Percentiles rank a stretch among this genome's conserved stretches.
phyloP scores from a whole-genome alignment of 129 eudicot genomes.

The Artemisia argyi region DNA sequence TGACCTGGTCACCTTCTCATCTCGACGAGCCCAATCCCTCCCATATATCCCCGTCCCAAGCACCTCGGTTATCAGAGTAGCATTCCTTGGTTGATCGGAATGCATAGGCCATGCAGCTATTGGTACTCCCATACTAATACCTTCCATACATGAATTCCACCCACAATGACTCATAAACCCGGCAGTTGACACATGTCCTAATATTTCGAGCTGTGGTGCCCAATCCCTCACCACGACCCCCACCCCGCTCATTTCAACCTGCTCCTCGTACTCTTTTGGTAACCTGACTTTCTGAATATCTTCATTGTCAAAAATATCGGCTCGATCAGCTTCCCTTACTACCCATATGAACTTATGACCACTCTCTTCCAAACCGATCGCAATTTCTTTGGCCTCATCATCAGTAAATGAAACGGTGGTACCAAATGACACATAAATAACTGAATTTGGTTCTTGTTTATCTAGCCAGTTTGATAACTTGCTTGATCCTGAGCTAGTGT shows the following conservation, averaged over 20 bases:
- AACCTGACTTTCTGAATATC: neutral
- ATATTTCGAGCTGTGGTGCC: conserved; percentile 30
- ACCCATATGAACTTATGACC: conserved; percentile 33
- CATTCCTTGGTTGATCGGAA: conserved; percentile 25
- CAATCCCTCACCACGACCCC: conserved; percentile 41
- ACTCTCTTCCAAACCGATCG: neutral
- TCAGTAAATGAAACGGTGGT: too few relatives aligned
- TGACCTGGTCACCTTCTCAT: conserved; percentile 22
- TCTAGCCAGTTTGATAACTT: too few relatives aligned
- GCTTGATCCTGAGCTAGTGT: too few relatives aligned
- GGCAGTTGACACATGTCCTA: conserved; percentile 22
- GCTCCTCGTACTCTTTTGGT: neutral
- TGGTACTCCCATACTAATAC: conserved; percentile 44
- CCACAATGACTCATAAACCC: too few relatives aligned
- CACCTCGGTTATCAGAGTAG: conserved; percentile 21
- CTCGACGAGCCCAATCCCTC: conserved; percentile 27
- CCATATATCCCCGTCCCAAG: conserved; percentile 31
- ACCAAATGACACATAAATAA: too few relatives aligned
- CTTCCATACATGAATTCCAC: conserved; percentile 46
- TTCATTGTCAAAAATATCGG: conserved; percentile 11
- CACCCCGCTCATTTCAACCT: conserved; percentile 13
- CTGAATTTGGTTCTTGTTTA: too few relatives aligned
- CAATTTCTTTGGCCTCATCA: conserved; percentile 5
- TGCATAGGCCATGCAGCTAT: conserved; percentile 57
- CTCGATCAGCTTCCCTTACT: conserved; percentile 34